Conservation (phyloP, 257 asterid genomes). For the Echium plantagineum region DNA sequence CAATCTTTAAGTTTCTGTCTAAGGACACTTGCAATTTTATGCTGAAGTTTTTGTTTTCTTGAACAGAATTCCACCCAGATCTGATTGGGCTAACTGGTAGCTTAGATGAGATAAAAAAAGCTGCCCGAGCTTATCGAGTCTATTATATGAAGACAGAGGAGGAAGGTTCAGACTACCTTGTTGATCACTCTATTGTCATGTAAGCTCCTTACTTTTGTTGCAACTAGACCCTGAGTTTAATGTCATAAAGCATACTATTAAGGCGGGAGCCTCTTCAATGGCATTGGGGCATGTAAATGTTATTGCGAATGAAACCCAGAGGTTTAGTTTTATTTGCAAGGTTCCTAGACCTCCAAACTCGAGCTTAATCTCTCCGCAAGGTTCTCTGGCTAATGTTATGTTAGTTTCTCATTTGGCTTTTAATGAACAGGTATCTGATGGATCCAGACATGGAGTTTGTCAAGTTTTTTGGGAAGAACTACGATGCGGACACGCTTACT, state of each 20-base stretch:
- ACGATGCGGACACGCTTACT: constrained; percentile 44
- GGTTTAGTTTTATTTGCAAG: no score
- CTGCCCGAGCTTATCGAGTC: constrained; percentile 91
- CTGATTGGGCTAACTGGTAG: constrained; percentile 79
- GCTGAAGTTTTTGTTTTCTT: constrained; percentile 3
- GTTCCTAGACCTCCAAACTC: no score
- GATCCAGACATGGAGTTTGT: constrained; percentile 82
- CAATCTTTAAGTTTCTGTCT: constrained; percentile 4
- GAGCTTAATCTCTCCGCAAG: no score
- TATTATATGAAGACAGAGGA: constrained; percentile 95
- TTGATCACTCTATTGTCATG: constrained; percentile 96
- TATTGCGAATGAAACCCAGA: neutral
- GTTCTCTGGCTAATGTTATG: no score
- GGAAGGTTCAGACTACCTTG: constrained; percentile 89
- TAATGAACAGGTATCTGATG: constrained; percentile 69
- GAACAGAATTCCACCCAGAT: constrained; percentile 77
- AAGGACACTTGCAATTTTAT: neutral
- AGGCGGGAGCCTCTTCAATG: no score
- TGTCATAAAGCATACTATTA: neutral
- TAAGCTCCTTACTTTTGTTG: constrained; percentile 25
- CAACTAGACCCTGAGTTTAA: neutral
- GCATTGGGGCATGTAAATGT: no score
- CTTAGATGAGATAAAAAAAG: constrained; percentile 61
- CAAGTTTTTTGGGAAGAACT: constrained; percentile 77
- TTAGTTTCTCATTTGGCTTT: neutral